phyloP scores from a whole-genome alignment of 2,329 filamentous ascomycete species.

The Claviceps citrina region DNA sequence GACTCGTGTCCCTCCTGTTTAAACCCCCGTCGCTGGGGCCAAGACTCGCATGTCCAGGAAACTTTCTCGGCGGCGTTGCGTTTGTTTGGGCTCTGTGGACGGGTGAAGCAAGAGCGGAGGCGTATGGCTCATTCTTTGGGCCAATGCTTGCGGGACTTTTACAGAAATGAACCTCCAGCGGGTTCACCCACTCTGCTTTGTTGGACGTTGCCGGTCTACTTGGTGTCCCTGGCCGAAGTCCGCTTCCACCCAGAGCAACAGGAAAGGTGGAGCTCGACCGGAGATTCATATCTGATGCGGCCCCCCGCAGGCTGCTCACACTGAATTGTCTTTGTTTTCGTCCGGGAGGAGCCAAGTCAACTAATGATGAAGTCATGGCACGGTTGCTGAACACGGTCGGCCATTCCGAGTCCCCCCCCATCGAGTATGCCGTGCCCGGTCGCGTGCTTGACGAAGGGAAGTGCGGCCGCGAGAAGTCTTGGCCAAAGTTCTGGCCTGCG shows the following conservation, averaged over 20 bases:
- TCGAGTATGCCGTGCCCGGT: conserved; percentile 26
- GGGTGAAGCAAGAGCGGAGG: not conserved
- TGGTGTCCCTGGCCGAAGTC: conserved; percentile 14
- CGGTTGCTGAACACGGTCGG: conserved; percentile 22
- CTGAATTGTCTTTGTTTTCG: conserved; percentile 15
- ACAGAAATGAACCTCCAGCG: conserved; percentile 31
- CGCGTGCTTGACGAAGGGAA: conserved; percentile 15
- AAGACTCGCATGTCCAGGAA: conserved; percentile 26
- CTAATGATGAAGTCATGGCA: conserved; percentile 28
- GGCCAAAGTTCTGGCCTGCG: conserved; percentile 22
- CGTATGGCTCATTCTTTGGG: not conserved
- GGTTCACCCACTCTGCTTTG: conserved; percentile 28
- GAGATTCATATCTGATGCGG: conserved; percentile 25
- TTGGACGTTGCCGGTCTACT: conserved; percentile 13
- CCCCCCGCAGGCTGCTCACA: conserved; percentile 16
- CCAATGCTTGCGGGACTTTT: conserved; percentile 13
- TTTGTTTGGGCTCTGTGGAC: not conserved
- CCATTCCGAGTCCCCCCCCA: conserved; percentile 14
- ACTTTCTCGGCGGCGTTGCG: conserved; percentile 18
- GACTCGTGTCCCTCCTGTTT: not conserved
- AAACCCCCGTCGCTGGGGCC: conserved; percentile 10
- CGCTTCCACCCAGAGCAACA: conserved; percentile 18
- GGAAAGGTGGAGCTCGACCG: conserved; percentile 15
- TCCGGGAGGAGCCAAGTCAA: conserved; percentile 24
- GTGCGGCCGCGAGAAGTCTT: conserved; percentile 21